These are phyloP conservation scores for Coriolopsis trogii DNA, from an alignment of 1,284 basidiomycete species.

Conservation along the genomic window DNA sequence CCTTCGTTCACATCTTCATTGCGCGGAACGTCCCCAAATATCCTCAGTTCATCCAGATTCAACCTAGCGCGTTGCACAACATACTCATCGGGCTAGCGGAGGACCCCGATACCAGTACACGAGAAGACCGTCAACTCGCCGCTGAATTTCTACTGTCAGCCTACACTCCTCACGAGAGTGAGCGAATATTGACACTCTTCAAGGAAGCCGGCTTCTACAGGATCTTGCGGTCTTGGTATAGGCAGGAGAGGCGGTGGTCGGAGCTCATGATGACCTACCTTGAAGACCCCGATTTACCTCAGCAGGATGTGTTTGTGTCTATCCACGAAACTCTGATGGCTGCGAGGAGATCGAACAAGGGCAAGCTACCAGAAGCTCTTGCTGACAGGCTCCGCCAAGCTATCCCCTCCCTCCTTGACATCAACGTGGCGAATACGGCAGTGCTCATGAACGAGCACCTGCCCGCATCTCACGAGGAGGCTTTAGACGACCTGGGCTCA, in stretches of 20 bases:
- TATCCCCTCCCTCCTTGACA: constrained; percentile 65
- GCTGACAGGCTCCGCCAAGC: constrained; percentile 52
- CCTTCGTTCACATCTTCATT: constrained; percentile 94
- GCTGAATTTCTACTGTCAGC: constrained; percentile 94
- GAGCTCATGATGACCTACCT: constrained; percentile 75
- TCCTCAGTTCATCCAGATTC: constrained; percentile 80
- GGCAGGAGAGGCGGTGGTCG: constrained; percentile 78
- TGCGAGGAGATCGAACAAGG: constrained; percentile 49
- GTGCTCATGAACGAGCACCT: constrained; percentile 72
- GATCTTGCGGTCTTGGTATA: constrained; percentile 83
- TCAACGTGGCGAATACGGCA: constrained; percentile 71
- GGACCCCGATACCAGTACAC: constrained; percentile 73
- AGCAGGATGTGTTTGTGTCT: constrained; percentile 63
- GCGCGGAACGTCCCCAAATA: constrained; percentile 98
- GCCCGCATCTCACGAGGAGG: constrained; percentile 64
- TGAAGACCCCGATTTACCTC: constrained; percentile 71
- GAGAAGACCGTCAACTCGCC: constrained; percentile 94
- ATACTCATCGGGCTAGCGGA: constrained; percentile 81
- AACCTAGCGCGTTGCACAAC: constrained; percentile 68
- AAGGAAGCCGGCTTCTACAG: constrained; percentile 88
- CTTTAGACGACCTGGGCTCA: constrained; percentile 50
- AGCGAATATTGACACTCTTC: constrained; percentile 72
- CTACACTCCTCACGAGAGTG: constrained; percentile 83
- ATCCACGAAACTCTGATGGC: constrained; percentile 64
- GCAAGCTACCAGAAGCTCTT: constrained; percentile 55